These are phyloP conservation scores for Solanum aculeatissimum DNA, from an alignment of 305 asterid genomes.

Conservation along the genomic window DNA sequence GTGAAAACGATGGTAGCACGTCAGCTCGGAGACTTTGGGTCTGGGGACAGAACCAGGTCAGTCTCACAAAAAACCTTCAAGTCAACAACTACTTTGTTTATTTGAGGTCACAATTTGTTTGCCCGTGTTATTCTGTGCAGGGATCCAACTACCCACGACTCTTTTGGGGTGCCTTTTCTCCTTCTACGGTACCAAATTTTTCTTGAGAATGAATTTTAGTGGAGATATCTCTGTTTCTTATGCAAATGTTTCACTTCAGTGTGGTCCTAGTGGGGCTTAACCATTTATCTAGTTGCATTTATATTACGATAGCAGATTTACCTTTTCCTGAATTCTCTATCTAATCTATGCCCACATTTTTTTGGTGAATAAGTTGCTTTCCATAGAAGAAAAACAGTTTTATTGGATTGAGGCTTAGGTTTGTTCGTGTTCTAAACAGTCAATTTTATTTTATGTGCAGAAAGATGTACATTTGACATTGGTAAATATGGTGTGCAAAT, in stretches of 20 bases:
- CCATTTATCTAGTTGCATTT: background rate
- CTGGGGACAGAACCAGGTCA: slow-evolving; percentile 99
- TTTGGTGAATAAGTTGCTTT: background rate
- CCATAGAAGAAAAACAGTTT: background rate
- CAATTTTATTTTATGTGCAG: background rate
- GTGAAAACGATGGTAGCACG: slow-evolving; percentile 68
- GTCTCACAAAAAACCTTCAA: background rate
- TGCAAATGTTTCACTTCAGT: background rate
- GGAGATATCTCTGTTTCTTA: background rate
- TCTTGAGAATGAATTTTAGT: background rate
- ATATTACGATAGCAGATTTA: background rate
- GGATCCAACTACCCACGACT: slow-evolving; percentile 78
- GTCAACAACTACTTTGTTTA: background rate
- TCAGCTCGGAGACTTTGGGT: slow-evolving; percentile 83
- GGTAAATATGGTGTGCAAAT: background rate
- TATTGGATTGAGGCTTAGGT: background rate
- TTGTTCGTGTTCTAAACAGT: background rate
- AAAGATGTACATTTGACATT: background rate
- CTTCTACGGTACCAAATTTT: slow-evolving; percentile 44
- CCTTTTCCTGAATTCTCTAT: background rate
- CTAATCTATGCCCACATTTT: background rate
- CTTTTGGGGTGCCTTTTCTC: slow-evolving; percentile 83
- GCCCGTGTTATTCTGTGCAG: slow-evolving; percentile 23
- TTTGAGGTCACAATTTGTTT: background rate
- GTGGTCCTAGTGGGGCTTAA: background rate